These are phyloP conservation scores for Starmera dryadoides DNA, from an alignment of 805 yeast species.

Conservation along the genomic window DNA sequence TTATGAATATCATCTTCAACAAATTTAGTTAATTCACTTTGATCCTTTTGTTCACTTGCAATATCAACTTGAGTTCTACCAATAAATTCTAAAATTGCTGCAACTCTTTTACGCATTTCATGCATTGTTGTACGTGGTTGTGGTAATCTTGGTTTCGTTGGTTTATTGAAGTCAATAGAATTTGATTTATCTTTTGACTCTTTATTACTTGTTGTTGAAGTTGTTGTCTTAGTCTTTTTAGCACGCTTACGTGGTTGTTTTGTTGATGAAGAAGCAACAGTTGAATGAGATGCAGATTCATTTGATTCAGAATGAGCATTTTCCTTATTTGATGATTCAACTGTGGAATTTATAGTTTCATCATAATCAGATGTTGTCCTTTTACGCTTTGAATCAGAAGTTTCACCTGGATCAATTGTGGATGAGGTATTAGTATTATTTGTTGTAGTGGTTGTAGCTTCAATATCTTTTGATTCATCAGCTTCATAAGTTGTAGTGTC, in stretches of 20 bases:
- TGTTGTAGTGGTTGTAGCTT: too few relatives aligned
- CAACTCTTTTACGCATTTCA: constrained; percentile 84
- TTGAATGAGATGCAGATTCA: constrained; percentile 8
- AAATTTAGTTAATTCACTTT: constrained; percentile 39
- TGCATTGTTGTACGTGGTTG: constrained; percentile 63
- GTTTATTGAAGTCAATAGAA: constrained; percentile 52
- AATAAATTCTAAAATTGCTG: constrained; percentile 86
- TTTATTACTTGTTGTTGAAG: too few relatives aligned
- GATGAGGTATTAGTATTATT: constrained; percentile 3
- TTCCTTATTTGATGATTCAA: constrained; percentile 3
- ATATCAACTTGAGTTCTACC: constrained; percentile 82
- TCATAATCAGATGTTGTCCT: constrained; percentile 2
- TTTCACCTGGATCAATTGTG: neutral
- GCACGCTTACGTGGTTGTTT: neutral
- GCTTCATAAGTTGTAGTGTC: neutral
- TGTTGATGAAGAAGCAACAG: neutral
- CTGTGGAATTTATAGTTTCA: neutral
- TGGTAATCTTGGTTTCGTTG: constrained; percentile 80
- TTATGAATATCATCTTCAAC: constrained; percentile 34
- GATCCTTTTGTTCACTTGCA: constrained; percentile 61
- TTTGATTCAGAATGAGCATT: constrained; percentile 12
- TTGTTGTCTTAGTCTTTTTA: constrained; percentile 9
- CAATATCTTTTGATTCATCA: neutral
- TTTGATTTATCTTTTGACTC: constrained; percentile 13
- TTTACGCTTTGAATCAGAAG: neutral